Evolutionary conservation across 108 stramenopile species (phyloP), one percentile per base, ranked within the genome.

Genomic region (Skeletonema potamos): DNA sequence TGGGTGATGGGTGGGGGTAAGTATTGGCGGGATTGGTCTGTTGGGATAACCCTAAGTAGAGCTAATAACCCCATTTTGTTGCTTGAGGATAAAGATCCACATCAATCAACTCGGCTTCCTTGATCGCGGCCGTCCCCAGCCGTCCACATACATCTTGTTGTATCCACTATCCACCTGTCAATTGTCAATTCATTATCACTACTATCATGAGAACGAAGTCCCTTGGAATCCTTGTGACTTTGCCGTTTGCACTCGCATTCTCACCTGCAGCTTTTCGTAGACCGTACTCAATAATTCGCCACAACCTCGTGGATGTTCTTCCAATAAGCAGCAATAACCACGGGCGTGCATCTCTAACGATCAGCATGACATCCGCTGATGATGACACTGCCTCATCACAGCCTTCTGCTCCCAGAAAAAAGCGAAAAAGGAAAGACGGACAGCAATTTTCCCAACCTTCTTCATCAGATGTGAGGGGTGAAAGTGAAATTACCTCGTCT

Each of bases 351-450:
- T 22, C 48, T 51, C n/a, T 17, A 22, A 51, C 17, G 20, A 22
- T 22, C 17, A 51, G 48, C 2, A 51, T 51, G 48, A 20, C 48
- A 51, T 24, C 48, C 18, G 4, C 34, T 34, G 48, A 66, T 46
- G 56, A 34, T n/a, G 58, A 61, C 27, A 30, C 66, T 28, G 32
- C 73, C 54, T 58, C 37, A 17, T 26, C 58, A 34, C 7, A 63
- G 10, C 9, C 59, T 10, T 32, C 70, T 18, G 28, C 24, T 15
- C 32, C 73, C 24, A 81, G 60, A 72, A 80, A 74, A 64, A 67
- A 75, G 54, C 61, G 86, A 56, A 86, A 77, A 48, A 66, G 82
- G 36, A 85, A 81, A 68, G 71, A 85, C 34, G 83, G 76, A n/a
- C 74, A 69, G 27, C 29, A 78, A 59, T 68, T 73, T 27, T 27